Percentiles rank a stretch among this genome's conserved stretches.
These are phyloP conservation scores for Colletotrichum viniferum DNA, from an alignment of 2,329 filamentous ascomycete species.

Conservation along the genomic window DNA sequence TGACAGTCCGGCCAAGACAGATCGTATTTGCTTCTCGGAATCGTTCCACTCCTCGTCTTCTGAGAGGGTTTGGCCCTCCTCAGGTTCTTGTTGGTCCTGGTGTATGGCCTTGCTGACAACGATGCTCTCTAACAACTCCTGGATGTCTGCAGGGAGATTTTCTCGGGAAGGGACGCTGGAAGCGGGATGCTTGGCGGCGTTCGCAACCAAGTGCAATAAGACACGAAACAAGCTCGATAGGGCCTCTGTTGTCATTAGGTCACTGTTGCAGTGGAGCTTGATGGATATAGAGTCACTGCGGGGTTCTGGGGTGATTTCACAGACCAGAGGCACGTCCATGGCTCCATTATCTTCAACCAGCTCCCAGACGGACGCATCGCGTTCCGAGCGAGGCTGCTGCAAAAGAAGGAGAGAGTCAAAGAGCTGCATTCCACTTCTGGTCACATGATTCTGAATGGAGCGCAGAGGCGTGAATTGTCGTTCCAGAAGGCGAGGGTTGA, in stretches of 20 bases:
- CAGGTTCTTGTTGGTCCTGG: neutral
- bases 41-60: constrained; percentile 15
- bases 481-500: constrained; percentile 65
- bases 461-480: constrained; percentile 80
- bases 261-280: constrained; percentile 63
- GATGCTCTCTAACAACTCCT: constrained; percentile 24
- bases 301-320: constrained; percentile 69
- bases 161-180: constrained; percentile 21
- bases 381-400: constrained; percentile 66
- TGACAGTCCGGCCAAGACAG: constrained; percentile 3
- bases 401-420: constrained; percentile 85
- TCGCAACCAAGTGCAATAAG: neutral
- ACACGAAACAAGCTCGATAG: neutral
- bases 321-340: constrained; percentile 80
- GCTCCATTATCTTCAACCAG: constrained; percentile 60
- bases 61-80: neutral
- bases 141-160: constrained; percentile 26
- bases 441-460: constrained; percentile 63
- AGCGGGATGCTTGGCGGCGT: constrained; percentile 15
- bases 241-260: neutral
- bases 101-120: neutral
- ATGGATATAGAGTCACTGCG: constrained; percentile 58
- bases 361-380: constrained; percentile 61
- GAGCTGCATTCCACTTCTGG: constrained; percentile 53
- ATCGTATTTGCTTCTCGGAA: constrained; percentile 21